Conservation (phyloP, 306 rosid genomes). For the Cajanus cajan region DNA sequence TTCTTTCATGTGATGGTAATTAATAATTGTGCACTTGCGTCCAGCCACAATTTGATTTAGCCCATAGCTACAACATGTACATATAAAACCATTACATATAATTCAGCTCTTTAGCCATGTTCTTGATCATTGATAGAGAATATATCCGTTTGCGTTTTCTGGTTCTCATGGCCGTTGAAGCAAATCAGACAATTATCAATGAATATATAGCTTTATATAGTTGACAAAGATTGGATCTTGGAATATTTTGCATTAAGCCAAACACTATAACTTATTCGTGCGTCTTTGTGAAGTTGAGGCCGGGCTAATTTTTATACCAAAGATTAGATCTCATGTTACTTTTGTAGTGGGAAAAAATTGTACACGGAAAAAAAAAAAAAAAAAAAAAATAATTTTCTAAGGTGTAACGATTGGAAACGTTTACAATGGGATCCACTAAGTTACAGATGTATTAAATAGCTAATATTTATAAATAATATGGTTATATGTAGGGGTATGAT, state of each 20-base stretch:
- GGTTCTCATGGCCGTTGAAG: not conserved
- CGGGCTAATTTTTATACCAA: not conserved
- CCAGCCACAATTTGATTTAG: conserved; percentile 2
- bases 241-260: not conserved
- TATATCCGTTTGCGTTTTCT: not conserved
- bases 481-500: too few species aligned
- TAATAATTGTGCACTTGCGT: not conserved
- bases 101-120: not conserved
- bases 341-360: too few species aligned
- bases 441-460: too few species aligned
- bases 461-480: too few species aligned
- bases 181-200: not conserved
- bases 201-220: not conserved
- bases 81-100: not conserved
- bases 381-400: too few species aligned
- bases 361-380: too few species aligned
- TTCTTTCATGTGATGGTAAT: not conserved
- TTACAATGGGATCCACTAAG: too few species aligned
- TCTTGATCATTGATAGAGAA: not conserved
- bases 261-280: not conserved
- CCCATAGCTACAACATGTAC: conserved; percentile 10
- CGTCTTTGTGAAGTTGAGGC: too few species aligned
- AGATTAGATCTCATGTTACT: not conserved
- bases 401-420: too few species aligned
- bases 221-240: not conserved